Evolutionary conservation across 2,329 filamentous ascomycete genomes (phyloP).

Genomic region (Verticillium klebahnii): DNA sequence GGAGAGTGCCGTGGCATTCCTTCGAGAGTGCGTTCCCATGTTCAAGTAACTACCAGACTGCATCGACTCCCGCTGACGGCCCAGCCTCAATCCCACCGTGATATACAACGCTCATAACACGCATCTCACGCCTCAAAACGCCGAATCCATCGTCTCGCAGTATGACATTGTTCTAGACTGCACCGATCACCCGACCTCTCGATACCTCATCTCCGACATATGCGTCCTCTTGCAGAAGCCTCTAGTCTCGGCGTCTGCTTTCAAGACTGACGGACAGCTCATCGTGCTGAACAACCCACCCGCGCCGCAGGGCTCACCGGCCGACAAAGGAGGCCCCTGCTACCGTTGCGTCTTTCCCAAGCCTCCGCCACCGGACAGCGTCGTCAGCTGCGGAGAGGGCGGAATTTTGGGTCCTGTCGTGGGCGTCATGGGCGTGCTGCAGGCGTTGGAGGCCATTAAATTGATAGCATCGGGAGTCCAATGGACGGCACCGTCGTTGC

Average conservation of each 20-base stretch:
- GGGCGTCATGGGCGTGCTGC: slow-evolving; percentile 86
- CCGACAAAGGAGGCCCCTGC: slow-evolving; percentile 66
- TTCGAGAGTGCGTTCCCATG: slow-evolving; percentile 41
- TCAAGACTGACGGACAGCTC: slow-evolving; percentile 85
- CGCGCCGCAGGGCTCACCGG: slow-evolving; percentile 46
- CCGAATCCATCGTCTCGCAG: slow-evolving; percentile 56
- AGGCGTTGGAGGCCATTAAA: slow-evolving; percentile 86
- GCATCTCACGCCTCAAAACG: slow-evolving; percentile 66
- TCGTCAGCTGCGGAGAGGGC: slow-evolving; percentile 85
- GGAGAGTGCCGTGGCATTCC: slow-evolving; percentile 63
- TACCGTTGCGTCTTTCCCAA: slow-evolving; percentile 91
- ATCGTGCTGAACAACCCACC: slow-evolving; percentile 83
- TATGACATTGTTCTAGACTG: slow-evolving; percentile 92
- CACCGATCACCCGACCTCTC: slow-evolving; percentile 86
- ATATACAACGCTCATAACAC: slow-evolving; percentile 57
- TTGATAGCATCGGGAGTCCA: slow-evolving; percentile 51
- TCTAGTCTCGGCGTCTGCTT: slow-evolving; percentile 82
- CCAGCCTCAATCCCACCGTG: slow-evolving; percentile 68
- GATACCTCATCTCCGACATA: slow-evolving; percentile 88
- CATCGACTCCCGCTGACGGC: slow-evolving; percentile 5
- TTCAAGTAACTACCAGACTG: background rate
- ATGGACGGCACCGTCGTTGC: slow-evolving; percentile 25
- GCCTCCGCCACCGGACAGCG: slow-evolving; percentile 77
- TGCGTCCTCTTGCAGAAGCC: slow-evolving; percentile 76
- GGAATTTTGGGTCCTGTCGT: slow-evolving; percentile 92